A percentile compares a stretch with the other conserved stretches of the same genome.
phyloP scores from a whole-genome alignment of 345 rosid genomes.

The Salix exigua region DNA sequence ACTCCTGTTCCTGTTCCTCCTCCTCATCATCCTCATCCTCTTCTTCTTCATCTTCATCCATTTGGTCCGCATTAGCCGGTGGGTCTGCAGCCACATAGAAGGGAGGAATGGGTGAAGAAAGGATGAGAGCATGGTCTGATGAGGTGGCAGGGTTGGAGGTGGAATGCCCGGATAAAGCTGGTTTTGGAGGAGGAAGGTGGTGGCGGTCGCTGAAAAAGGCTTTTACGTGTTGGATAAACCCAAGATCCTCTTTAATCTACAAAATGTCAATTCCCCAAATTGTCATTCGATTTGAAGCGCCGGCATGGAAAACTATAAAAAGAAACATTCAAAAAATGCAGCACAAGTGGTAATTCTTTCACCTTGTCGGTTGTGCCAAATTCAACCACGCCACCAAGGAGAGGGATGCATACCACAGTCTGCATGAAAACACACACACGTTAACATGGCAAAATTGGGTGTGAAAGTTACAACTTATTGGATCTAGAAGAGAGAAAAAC shows the following conservation, averaged over 20 bases:
- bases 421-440: constrained; percentile 19
- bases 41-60: constrained; percentile 41
- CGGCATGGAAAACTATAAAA: accelerated
- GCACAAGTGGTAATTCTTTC: background rate
- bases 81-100: constrained; percentile 25
- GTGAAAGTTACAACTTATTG: background rate
- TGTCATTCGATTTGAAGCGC: background rate
- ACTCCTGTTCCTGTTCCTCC: constrained; percentile 31
- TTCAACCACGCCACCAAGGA: constrained; percentile 86
- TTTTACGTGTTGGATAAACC: constrained; percentile 52
- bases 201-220: constrained; percentile 52
- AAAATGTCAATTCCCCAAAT: background rate
- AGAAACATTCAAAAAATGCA: background rate
- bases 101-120: constrained; percentile 34
- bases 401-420: constrained; percentile 92
- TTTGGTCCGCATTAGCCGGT: constrained; percentile 19
- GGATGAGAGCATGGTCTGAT: constrained; percentile 41
- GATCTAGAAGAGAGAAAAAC: background rate
- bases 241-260: constrained; percentile 60
- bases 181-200: constrained; percentile 51
- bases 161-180: constrained; percentile 75
- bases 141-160: constrained; percentile 65
- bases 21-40: constrained; percentile 38
- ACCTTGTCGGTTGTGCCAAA: constrained; percentile 80
- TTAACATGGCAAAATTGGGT: background rate